phyloP scores from a whole-genome alignment of 371 early-diverging fungal genomes.

The Rhizopus stolonifer region DNA sequence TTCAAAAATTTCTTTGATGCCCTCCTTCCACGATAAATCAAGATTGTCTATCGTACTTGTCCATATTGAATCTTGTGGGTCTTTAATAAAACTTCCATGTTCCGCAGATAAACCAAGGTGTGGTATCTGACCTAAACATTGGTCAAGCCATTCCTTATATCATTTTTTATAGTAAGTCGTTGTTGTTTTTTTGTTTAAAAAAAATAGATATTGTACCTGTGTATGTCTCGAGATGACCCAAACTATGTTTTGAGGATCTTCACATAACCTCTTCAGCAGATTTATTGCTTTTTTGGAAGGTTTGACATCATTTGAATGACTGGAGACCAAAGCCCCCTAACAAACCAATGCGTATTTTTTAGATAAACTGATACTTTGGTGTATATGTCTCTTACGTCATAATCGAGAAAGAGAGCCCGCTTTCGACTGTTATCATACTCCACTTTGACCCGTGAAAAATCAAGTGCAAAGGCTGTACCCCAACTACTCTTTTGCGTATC shows the following conservation, averaged over 20 bases:
- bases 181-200: background rate
- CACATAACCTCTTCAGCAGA: conserved; percentile 57
- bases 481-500: conserved; percentile 35
- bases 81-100: conserved; percentile 63
- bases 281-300: conserved; percentile 65
- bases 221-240: conserved; percentile 94
- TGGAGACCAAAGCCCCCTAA: conserved; percentile 83
- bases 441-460: conserved; percentile 42
- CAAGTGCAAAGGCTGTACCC: conserved; percentile 63
- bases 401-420: conserved; percentile 83
- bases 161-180: conserved; percentile 23
- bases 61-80: conserved; percentile 59
- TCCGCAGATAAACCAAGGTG: conserved; percentile 77
- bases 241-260: conserved; percentile 78
- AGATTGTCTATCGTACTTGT: conserved; percentile 67
- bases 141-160: conserved; percentile 69
- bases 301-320: conserved; percentile 67
- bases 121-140: conserved; percentile 76
- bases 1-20: conserved; percentile 75
- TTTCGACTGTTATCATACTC: conserved; percentile 57
- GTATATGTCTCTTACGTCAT: conserved; percentile 63
- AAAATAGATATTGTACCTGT: conserved; percentile 63
- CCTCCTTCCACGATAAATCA: conserved; percentile 80
- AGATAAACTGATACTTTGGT: too few relatives aligned
- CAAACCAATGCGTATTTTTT: background rate